Evolutionary conservation across 805 yeast genomes (phyloP), one percentile per base, ranked within the genome.

Genomic region (Ogataea angusta): DNA sequence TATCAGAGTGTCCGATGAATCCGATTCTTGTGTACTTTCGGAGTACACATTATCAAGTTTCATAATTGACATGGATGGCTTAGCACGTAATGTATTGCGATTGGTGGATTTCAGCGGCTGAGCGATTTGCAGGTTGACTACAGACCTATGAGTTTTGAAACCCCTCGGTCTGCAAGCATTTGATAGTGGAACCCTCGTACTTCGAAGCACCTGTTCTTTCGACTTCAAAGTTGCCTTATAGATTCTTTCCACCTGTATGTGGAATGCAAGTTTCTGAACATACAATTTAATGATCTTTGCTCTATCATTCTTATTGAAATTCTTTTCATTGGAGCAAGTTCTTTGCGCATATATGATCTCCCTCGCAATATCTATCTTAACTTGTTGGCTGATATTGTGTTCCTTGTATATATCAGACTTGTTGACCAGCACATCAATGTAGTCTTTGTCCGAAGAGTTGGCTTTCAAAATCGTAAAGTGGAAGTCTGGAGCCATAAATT

Each of bases 231-330:
- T 57, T 2, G 79, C 81, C 50, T 72, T 74, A 57, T 73, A 81
- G 9, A 83, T 73, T 35, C 90, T 62, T 9, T 75, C 76, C n/a
- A 80, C 75, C 59, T 83, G 90, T 12, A 82, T 76, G 41, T 75
- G 70, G 38, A 77, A 72, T 12, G 85, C 85, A 34, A 82, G 51
- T 33, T 63, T 69, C 15, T 62, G 64, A 22, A 82, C 62, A 53
- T 77, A 83, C 8, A 57, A 58, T 18, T 63, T 44, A 12, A 82
- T 73, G 21, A 82, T 73, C 12, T 45, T 34, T 0, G 72, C 64
- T 34, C 78, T 60, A 34, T 69, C 74, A 37, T 68, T 66, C 39
- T 62, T 68, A 38, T 56, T 58, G 40, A 70, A 63, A 2, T 19
- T 4, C 22, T 30, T 13, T 10, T 21, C 14, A 7, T 3, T n/a